Conservation (phyloP, 805 yeast species). For the Vanderwaltozyma verrucispora region DNA sequence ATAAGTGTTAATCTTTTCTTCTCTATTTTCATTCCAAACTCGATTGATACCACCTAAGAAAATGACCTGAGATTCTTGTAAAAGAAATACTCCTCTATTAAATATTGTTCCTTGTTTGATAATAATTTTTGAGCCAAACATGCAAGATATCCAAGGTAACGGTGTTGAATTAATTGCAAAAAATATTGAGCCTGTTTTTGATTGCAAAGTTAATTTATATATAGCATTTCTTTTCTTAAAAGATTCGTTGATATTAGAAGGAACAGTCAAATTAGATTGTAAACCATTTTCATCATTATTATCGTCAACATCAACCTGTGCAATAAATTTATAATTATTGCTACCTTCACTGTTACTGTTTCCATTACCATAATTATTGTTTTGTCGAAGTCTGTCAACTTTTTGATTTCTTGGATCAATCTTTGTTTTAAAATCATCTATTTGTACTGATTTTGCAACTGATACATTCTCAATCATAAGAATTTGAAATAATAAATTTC, state of each 20-base stretch:
- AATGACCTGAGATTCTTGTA: slow-evolving; percentile 21
- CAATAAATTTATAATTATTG: slow-evolving; percentile 29
- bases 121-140: slow-evolving; percentile 49
- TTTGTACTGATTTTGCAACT: slow-evolving; percentile 38
- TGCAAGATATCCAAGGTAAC: slow-evolving; percentile 38
- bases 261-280: background rate
- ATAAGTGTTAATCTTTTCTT: slow-evolving; percentile 22
- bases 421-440: slow-evolving; percentile 43
- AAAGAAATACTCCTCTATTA: slow-evolving; percentile 36
- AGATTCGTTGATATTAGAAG: background rate
- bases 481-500: slow-evolving; percentile 41
- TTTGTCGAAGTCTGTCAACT: slow-evolving; percentile 39
- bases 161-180: slow-evolving; percentile 51
- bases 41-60: slow-evolving; percentile 33
- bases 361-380: background rate
- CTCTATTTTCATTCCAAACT: slow-evolving; percentile 31
- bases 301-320: slow-evolving; percentile 41
- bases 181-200: slow-evolving; percentile 37
- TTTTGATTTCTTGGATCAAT: slow-evolving; percentile 51
- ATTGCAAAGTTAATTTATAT: slow-evolving; percentile 51
- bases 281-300: slow-evolving; percentile 9
- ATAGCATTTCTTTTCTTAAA: slow-evolving; percentile 14
- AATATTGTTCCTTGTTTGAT: slow-evolving; percentile 39
- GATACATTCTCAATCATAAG: slow-evolving; percentile 45
- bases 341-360: slow-evolving; percentile 9